phyloP scores from a whole-genome alignment of 148 eudicot genomes.

The Euryodendron excelsum region DNA sequence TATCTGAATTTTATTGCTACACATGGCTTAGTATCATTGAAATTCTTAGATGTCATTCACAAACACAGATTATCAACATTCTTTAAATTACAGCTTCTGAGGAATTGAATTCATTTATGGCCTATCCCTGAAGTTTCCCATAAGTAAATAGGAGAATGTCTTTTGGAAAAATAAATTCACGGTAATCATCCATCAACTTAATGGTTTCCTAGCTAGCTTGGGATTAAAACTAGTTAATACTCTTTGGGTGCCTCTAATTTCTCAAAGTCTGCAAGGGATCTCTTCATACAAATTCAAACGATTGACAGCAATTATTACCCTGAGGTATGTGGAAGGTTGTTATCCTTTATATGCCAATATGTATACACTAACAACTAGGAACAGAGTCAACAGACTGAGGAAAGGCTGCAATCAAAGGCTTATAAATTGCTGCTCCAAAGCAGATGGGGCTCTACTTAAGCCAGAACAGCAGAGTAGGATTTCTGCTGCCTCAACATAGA shows the following conservation, averaged over 20 bases:
- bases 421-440: background rate
- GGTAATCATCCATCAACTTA: background rate
- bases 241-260: conserved; percentile 41
- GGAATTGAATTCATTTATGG: background rate
- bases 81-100: background rate
- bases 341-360: background rate
- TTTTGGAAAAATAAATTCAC: background rate
- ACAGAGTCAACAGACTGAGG: too few species aligned
- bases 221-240: background rate
- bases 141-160: background rate
- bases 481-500: background rate
- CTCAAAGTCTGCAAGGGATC: conserved; percentile 53
- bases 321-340: conserved; percentile 37
- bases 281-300: conserved; percentile 52
- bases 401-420: background rate
- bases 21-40: background rate
- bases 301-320: conserved; percentile 69
- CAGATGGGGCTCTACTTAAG: background rate
- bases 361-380: too few species aligned
- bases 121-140: background rate
- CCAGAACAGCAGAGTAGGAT: background rate
- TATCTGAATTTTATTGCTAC: background rate
- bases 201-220: background rate
- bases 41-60: background rate
- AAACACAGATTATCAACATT: background rate